Percentiles rank a stretch among this genome's conserved stretches.
phyloP scores from a whole-genome alignment of 2,329 filamentous ascomycete genomes.

The Hortaea sp. region DNA sequence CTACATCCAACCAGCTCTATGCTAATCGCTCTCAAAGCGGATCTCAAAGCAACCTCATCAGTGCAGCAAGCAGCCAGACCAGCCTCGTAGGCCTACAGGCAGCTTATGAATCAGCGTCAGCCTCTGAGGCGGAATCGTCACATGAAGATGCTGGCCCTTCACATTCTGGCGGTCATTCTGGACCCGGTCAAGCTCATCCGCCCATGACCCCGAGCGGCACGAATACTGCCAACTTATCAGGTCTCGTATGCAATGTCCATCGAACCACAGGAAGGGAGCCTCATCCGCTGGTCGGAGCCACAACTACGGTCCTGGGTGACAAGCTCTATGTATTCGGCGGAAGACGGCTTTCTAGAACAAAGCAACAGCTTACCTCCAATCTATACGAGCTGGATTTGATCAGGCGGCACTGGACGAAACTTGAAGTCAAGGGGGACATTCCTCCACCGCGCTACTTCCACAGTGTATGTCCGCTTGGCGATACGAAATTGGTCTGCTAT shows the following conservation, averaged over 20 bases:
- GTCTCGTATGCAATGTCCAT: conserved; percentile 59
- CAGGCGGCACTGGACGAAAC: conserved; percentile 81
- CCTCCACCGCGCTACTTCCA: conserved; percentile 94
- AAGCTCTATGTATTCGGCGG: conserved; percentile 97
- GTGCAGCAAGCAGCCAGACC: conserved; percentile 36
- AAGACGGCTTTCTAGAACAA: conserved; percentile 70
- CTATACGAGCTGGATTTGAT: conserved; percentile 91
- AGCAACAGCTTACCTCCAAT: conserved; percentile 77
- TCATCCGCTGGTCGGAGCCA: conserved; percentile 83
- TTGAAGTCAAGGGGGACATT: conserved; percentile 74
- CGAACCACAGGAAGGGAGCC: conserved; percentile 87
- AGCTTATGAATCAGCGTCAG: conserved; percentile 31
- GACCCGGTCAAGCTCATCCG: conserved; percentile 41
- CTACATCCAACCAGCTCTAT: conserved; percentile 33
- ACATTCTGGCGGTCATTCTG: conserved; percentile 36
- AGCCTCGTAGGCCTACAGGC: conserved; percentile 34
- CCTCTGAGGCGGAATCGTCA: conserved; percentile 25
- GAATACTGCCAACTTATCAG: conserved; percentile 51
- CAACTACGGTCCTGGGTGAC: conserved; percentile 88
- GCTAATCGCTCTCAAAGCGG: conserved; percentile 25
- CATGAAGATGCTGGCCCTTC: conserved; percentile 16
- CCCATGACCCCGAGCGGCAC: conserved; percentile 21
- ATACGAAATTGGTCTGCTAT: conserved; percentile 95
- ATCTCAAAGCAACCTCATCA: conserved; percentile 28
- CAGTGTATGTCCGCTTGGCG: conserved; percentile 85